These are phyloP conservation scores for Phlyctochytrium arcticum DNA, from an alignment of 192 early-diverging fungal species.

Conservation along the genomic window DNA sequence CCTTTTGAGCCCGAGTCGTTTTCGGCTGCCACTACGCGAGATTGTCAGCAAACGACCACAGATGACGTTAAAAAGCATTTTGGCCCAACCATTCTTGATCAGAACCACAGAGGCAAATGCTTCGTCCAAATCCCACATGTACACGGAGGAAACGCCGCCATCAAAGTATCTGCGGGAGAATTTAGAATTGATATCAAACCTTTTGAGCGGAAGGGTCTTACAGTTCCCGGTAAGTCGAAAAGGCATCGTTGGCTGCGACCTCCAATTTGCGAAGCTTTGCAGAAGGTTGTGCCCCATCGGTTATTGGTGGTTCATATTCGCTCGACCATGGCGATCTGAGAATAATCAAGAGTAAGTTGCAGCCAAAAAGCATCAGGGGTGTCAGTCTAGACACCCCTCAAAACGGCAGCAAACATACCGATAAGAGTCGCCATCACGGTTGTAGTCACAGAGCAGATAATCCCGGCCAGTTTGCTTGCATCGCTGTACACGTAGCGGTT, in stretches of 20 bases:
- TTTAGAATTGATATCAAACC: not conserved
- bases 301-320: constrained; percentile 78
- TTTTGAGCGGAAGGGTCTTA: constrained; percentile 35
- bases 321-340: constrained; percentile 93
- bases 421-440: constrained; percentile 92
- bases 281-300: constrained; percentile 76
- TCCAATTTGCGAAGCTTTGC: constrained; percentile 83
- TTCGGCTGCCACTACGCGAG: constrained; percentile 6
- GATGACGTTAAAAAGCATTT: not conserved
- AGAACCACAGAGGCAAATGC: constrained; percentile 92
- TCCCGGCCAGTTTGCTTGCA: constrained; percentile 71
- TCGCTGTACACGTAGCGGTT: constrained; percentile 75
- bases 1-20: constrained; percentile 40
- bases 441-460: constrained; percentile 92
- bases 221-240: constrained; percentile 92
- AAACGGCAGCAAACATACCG: constrained; percentile 46
- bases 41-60: not conserved
- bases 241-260: constrained; percentile 89
- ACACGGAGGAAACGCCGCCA: constrained; percentile 95
- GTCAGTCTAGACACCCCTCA: no score
- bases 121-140: constrained; percentile 86
- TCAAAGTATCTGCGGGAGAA: constrained; percentile 67
- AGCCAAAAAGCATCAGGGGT: no score
- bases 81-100: constrained; percentile 87
- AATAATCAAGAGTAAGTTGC: no score